phyloP scores from a whole-genome alignment of 805 yeast genomes.

The Saturnispora bothae region DNA sequence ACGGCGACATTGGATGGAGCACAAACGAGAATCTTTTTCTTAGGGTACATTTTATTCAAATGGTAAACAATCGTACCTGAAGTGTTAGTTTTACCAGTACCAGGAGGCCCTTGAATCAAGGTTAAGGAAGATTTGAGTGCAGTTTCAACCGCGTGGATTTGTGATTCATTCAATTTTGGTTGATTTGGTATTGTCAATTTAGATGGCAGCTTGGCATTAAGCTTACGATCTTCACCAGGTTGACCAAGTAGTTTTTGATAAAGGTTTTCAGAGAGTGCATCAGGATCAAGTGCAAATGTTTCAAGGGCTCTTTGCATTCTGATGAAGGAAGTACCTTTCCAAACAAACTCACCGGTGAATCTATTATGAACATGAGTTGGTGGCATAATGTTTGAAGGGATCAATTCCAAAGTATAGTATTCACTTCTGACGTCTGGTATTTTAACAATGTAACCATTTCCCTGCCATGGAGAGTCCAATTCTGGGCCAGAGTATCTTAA shows the following conservation, averaged over 20 bases:
- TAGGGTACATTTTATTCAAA: constrained; percentile 42
- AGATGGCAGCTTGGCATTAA: constrained; percentile 51
- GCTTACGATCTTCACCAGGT: constrained; percentile 53
- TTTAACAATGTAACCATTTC: constrained; percentile 59
- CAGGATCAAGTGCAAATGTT: constrained; percentile 56
- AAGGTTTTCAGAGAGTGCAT: constrained; percentile 61
- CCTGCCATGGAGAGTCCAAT: constrained; percentile 50
- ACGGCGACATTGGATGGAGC: constrained; percentile 96
- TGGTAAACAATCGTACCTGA: constrained; percentile 84
- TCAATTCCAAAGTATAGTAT: constrained; percentile 62
- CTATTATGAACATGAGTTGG: constrained; percentile 52
- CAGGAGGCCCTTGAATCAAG: constrained; percentile 92
- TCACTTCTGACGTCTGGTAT: constrained; percentile 59
- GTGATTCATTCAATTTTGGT: constrained; percentile 66
- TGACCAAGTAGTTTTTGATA: constrained; percentile 77
- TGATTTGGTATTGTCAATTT: constrained; percentile 55
- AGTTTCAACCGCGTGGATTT: constrained; percentile 60
- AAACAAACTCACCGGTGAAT: constrained; percentile 77
- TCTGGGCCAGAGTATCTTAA: constrained; percentile 60
- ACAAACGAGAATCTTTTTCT: constrained; percentile 68
- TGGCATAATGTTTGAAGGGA: constrained; percentile 34
- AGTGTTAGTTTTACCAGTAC: constrained; percentile 92
- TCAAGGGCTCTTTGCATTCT: constrained; percentile 77
- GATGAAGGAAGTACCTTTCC: constrained; percentile 77
- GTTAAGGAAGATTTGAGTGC: constrained; percentile 67